These are phyloP conservation scores for Plantago elongata DNA, from an alignment of 257 asterid genomes.

Conservation along the genomic window DNA sequence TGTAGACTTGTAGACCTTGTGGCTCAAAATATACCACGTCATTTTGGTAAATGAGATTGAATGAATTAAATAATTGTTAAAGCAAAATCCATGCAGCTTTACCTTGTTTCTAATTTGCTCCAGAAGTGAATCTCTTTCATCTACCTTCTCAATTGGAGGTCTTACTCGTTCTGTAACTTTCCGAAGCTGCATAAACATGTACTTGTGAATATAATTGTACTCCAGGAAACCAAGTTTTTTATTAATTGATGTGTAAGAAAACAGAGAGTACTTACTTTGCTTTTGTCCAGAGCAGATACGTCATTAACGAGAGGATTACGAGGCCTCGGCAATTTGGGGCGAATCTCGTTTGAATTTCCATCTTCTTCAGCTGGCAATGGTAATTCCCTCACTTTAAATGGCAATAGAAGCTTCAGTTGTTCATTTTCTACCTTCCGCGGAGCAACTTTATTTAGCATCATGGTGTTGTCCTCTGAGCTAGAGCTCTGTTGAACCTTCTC, in stretches of 20 bases:
- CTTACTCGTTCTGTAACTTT: conserved; percentile 57
- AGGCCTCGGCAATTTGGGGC: conserved; percentile 15
- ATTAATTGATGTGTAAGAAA: conserved; percentile 1
- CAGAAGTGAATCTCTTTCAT: conserved; percentile 69
- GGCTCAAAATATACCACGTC: too few species aligned
- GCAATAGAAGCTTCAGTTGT: conserved; percentile 7
- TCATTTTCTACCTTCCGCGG: conserved; percentile 9
- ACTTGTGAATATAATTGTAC: conserved; percentile 25
- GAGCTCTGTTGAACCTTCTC: conserved; percentile 21
- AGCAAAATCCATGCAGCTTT: conserved; percentile 13
- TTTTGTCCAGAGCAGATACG: conserved; percentile 14
- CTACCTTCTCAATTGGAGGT: conserved; percentile 49
- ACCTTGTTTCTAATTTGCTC: conserved; percentile 90
- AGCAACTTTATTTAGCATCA: not conserved
- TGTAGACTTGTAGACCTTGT: too few species aligned
- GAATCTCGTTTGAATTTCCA: not conserved
- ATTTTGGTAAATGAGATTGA: too few species aligned
- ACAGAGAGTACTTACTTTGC: conserved; percentile 21
- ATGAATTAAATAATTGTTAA: not conserved
- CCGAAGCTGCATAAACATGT: conserved; percentile 59
- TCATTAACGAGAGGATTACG: conserved; percentile 16
- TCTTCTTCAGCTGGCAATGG: conserved; percentile 6
- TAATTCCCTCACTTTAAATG: conserved; percentile 6
- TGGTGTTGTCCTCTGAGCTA: conserved; percentile 21
- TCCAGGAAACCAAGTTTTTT: conserved; percentile 9